Base-by-base conservation (phyloP, 2,329 filamentous ascomycete genomes). In the Aspergillus neoniger region DNA sequence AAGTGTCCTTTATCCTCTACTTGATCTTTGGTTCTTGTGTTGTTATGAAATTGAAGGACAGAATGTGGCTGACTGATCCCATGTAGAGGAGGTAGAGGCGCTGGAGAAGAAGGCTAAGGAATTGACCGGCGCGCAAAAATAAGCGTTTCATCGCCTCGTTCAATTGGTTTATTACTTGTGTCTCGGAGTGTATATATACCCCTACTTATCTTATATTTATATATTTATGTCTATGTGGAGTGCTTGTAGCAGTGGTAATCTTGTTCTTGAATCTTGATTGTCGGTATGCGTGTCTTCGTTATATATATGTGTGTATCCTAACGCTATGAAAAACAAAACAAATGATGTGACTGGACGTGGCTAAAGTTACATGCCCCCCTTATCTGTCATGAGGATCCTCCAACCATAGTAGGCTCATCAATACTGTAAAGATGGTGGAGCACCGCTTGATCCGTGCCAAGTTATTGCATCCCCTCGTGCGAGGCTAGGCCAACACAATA, bases 21-120 rank as follows among this genome's bases (percentile, higher is more conserved):
- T 7, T 7, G 1, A 7, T 30, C 14, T 28, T 28, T n/a, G 30
- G 10, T 48, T 14, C 15, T 10, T 51, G 4, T 15, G 30, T 5
- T 32, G 30, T 25, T 4, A 30, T 12, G 9, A 12, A 30, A 25
- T 1, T 7, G 23, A 25, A 25, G 23, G 23, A 23, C 5, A 23
- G 23, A 23, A 23, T 25, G 23, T 25, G 23, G 23, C 23, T 25
- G 23, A 25, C 6, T 25, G 6, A 25, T 25, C 5, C 23, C 23
- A 25, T 25, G 23, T 25, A 25, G 76, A 74, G 61, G 67, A 77
- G 66, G 67, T 77, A 30, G 67, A 67, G 9, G 65, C 50, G 6
- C 44, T 78, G 57, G 76, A 78, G 67, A 72, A 72, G 59, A 67
- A 76, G 62, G 76, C 70, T 2, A 71, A 68, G 58, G 74, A 73